phyloP scores from a whole-genome alignment of 2,329 filamentous ascomycete species.

The Aureobasidium mangrovei region DNA sequence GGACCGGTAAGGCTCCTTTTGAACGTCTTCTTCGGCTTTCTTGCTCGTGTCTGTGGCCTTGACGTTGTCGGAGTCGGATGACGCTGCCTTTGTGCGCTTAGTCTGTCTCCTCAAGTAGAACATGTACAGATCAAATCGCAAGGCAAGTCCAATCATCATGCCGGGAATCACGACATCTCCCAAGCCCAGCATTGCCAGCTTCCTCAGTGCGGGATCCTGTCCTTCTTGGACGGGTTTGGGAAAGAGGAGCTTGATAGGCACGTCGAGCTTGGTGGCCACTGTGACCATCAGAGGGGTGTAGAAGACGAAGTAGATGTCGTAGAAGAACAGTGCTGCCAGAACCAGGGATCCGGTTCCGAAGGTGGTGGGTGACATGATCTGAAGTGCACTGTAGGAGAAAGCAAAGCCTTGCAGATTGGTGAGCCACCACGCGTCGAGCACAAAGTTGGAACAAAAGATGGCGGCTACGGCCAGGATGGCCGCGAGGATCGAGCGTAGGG shows the following conservation, averaged over 20 bases:
- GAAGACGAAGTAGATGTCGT: slow-evolving; percentile 90
- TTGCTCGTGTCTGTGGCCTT: slow-evolving; percentile 19
- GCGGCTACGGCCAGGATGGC: slow-evolving; percentile 46
- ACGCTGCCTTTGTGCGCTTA: slow-evolving; percentile 20
- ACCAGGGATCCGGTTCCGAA: slow-evolving; percentile 75
- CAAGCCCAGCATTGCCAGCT: slow-evolving; percentile 69
- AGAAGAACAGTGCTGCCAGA: slow-evolving; percentile 74
- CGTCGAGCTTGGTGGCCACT: slow-evolving; percentile 80
- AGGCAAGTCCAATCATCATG: slow-evolving; percentile 76
- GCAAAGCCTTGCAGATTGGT: slow-evolving; percentile 83
- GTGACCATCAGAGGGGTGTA: slow-evolving; percentile 82
- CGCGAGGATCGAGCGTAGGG: slow-evolving; percentile 46
- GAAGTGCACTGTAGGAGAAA: slow-evolving; percentile 74
- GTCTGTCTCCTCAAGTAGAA: slow-evolving; percentile 65
- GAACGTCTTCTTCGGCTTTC: slow-evolving; percentile 19
- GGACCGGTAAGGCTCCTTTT: slow-evolving; percentile 35
- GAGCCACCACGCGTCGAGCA: slow-evolving; percentile 57
- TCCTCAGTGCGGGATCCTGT: slow-evolving; percentile 35
- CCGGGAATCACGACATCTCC: slow-evolving; percentile 93
- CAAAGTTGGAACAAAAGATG: slow-evolving; percentile 56
- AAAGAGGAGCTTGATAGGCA: slow-evolving; percentile 87
- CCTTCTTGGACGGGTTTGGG: slow-evolving; percentile 50
- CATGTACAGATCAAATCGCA: slow-evolving; percentile 85
- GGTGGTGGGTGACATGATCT: slow-evolving; percentile 80
- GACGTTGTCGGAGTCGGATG: slow-evolving; percentile 29